Conservation (phyloP, 768 basidiomycete species). For the Favolaschia claudopus region DNA sequence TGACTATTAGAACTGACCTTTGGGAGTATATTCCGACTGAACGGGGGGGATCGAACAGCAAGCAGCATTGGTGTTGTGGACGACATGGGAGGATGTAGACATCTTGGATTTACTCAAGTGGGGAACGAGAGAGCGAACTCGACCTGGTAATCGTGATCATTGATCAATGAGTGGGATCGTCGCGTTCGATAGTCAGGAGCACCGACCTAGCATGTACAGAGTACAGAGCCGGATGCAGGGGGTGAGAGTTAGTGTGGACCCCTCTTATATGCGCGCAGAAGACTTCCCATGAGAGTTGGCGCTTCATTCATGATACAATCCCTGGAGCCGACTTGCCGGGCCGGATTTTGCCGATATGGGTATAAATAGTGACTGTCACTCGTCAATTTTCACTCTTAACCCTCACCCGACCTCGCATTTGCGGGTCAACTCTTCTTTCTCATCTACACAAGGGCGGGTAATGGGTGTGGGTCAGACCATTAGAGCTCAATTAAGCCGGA, state of each 20-base stretch:
- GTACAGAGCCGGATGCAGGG: not conserved
- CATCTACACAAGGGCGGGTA: constrained; percentile 63
- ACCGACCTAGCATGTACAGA: constrained; percentile 8
- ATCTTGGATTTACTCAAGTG: constrained; percentile 46
- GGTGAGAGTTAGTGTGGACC: not conserved
- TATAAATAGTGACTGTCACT: not conserved
- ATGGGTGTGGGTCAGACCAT: constrained; percentile 51
- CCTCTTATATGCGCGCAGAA: not conserved
- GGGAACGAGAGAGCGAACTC: constrained; percentile 46
- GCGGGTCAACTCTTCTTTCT: constrained; percentile 65
- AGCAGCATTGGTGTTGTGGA: constrained; percentile 50
- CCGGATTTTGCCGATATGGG: no score
- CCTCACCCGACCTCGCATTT: constrained; percentile 47
- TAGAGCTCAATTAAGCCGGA: constrained; percentile 85
- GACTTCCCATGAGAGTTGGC: no score
- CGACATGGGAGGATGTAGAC: constrained; percentile 36
- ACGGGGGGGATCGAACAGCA: constrained; percentile 68
- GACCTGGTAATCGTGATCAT: constrained; percentile 23
- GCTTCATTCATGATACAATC: no score
- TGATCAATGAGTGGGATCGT: not conserved
- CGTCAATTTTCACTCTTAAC: constrained; percentile 32
- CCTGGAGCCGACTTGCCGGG: no score
- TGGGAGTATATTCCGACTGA: constrained; percentile 57
- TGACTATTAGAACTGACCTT: constrained; percentile 40
- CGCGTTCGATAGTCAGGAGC: not conserved